These are phyloP conservation scores for Pseudogymnoascus sp. DNA, from an alignment of 2,329 filamentous ascomycete genomes.

Conservation along the genomic window DNA sequence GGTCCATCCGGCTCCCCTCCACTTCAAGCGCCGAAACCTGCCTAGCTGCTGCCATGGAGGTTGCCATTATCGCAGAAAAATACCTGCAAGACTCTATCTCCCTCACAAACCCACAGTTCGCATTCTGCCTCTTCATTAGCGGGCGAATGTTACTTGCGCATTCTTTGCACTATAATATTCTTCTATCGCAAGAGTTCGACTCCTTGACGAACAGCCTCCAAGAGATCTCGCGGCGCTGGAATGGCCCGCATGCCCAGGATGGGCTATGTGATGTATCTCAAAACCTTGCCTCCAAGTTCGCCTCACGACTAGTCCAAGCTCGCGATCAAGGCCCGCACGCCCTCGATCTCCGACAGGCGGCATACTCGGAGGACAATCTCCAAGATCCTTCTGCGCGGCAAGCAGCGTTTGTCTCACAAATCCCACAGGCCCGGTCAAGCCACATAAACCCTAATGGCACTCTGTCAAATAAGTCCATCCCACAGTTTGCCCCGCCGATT, in stretches of 20 bases:
- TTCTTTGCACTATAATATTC: slow-evolving; percentile 25
- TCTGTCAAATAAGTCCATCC: neutral
- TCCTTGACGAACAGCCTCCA: slow-evolving; percentile 27
- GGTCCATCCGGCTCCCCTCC: slow-evolving; percentile 20
- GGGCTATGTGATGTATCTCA: slow-evolving; percentile 9
- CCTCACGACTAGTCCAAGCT: slow-evolving; percentile 24
- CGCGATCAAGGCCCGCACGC: slow-evolving; percentile 22
- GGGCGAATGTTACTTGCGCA: slow-evolving; percentile 30
- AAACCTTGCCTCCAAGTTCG: slow-evolving; percentile 31
- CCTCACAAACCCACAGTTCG: slow-evolving; percentile 28
- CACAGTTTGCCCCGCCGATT: neutral
- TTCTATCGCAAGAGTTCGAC: slow-evolving; percentile 27
- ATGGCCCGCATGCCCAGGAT: slow-evolving; percentile 19
- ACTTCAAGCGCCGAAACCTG: slow-evolving; percentile 22
- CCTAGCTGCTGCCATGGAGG: slow-evolving; percentile 20
- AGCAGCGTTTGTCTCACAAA: neutral
- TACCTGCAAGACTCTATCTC: slow-evolving; percentile 21
- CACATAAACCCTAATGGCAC: neutral
- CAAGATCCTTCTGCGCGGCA: neutral
- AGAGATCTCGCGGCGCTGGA: slow-evolving; percentile 33
- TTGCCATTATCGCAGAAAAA: slow-evolving; percentile 22
- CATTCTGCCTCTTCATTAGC: slow-evolving; percentile 25
- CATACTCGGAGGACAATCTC: slow-evolving; percentile 25
- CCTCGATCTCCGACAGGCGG: slow-evolving; percentile 29
- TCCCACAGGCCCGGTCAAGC: neutral